Evolutionary conservation across 2,329 filamentous ascomycete genomes (phyloP).

Genomic region (Aplosporella prunicola): DNA sequence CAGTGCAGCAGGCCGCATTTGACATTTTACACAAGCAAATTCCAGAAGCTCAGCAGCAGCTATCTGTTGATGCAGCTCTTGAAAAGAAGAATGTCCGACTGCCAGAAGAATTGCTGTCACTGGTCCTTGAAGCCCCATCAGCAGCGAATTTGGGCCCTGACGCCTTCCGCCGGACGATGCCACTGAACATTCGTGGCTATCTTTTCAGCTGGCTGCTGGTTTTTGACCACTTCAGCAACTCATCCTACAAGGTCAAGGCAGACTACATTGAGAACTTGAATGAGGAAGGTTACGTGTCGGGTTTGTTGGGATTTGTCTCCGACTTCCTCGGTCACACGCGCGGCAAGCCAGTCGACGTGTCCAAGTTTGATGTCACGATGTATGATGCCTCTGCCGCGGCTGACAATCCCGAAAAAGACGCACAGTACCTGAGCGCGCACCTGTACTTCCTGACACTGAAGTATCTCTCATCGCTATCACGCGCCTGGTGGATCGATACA

Average conservation of each 20-base stretch:
- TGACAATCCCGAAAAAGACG: slow-evolving; percentile 51
- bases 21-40: slow-evolving; percentile 71
- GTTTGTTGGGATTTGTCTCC: slow-evolving; percentile 70
- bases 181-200: slow-evolving; percentile 64
- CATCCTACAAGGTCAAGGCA: slow-evolving; percentile 73
- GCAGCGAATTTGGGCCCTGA: slow-evolving; percentile 58
- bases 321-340: slow-evolving; percentile 74
- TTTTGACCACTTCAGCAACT: slow-evolving; percentile 72
- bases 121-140: slow-evolving; percentile 70
- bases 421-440: slow-evolving; percentile 76
- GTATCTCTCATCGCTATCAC: slow-evolving; percentile 68
- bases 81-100: slow-evolving; percentile 64
- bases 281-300: slow-evolving; percentile 56
- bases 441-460: slow-evolving; percentile 75
- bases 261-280: slow-evolving; percentile 76
- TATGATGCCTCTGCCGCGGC: slow-evolving; percentile 29
- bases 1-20: slow-evolving; percentile 74
- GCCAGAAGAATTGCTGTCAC: slow-evolving; percentile 74
- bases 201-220: slow-evolving; percentile 82
- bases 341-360: slow-evolving; percentile 59
- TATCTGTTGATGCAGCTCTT: slow-evolving; percentile 66
- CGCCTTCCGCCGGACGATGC: slow-evolving; percentile 55
- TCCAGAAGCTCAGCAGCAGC: slow-evolving; percentile 65
- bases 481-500: slow-evolving; percentile 72
- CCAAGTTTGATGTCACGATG: slow-evolving; percentile 59